Conservation (phyloP, 2,329 filamentous ascomycete genomes). For the Curvularia hawaiiensis region DNA sequence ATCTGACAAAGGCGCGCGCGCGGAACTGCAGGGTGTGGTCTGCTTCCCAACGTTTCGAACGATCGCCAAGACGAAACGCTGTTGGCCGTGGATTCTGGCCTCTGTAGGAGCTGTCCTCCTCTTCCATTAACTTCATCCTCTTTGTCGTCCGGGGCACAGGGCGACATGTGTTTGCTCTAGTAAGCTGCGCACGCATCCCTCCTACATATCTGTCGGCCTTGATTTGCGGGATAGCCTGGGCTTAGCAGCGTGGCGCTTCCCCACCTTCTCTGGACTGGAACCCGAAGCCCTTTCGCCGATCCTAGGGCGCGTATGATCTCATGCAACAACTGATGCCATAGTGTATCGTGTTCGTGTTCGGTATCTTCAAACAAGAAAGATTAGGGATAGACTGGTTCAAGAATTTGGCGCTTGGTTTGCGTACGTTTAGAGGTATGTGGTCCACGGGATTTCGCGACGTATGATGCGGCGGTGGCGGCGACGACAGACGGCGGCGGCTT, state of each 20-base stretch:
- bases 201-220: conserved; percentile 32
- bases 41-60: conserved; percentile 40
- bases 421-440: conserved; percentile 44
- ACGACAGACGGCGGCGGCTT: background rate
- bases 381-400: conserved; percentile 51
- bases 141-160: conserved; percentile 41
- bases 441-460: conserved; percentile 13
- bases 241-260: conserved; percentile 45
- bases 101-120: conserved; percentile 25
- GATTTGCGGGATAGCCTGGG: conserved; percentile 39
- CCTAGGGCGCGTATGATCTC: conserved; percentile 34
- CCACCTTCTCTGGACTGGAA: conserved; percentile 43
- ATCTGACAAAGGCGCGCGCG: conserved; percentile 27
- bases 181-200: conserved; percentile 37
- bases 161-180: conserved; percentile 47
- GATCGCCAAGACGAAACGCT: conserved; percentile 38
- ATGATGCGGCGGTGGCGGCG: conserved; percentile 3
- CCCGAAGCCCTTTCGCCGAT: conserved; percentile 38
- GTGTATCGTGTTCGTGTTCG: conserved; percentile 43
- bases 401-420: conserved; percentile 47
- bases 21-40: conserved; percentile 34
- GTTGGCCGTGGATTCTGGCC: conserved; percentile 32
- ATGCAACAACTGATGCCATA: conserved; percentile 47
- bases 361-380: conserved; percentile 45
- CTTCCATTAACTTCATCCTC: conserved; percentile 27